A percentile compares a stretch with the other conserved stretches of the same genome.
phyloP scores from a whole-genome alignment of 331 rosid species.

The Rosa hybrid region DNA sequence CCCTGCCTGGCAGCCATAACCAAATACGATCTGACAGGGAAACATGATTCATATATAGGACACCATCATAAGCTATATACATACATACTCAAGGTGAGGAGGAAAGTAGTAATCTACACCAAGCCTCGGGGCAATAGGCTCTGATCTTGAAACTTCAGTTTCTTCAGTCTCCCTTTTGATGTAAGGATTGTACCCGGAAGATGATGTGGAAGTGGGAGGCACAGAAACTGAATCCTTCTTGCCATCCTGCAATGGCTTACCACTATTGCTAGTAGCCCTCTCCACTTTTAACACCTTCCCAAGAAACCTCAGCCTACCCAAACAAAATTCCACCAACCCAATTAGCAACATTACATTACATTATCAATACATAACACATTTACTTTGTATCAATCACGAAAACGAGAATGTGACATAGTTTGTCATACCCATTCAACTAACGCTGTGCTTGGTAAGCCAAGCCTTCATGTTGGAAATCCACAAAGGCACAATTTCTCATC shows the following conservation, averaged over 20 bases:
- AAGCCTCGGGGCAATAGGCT: slow-evolving; percentile 83
- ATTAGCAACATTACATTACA: not conserved
- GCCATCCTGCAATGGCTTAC: slow-evolving; percentile 38
- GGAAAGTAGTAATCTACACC: slow-evolving; percentile 94
- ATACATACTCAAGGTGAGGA: slow-evolving; percentile 73
- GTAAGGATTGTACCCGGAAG: slow-evolving; percentile 28
- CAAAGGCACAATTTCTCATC: slow-evolving; percentile 77
- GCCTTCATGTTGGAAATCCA: slow-evolving; percentile 64
- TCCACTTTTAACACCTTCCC: slow-evolving; percentile 76
- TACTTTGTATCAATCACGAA: not conserved
- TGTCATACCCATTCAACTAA: slow-evolving; percentile 68
- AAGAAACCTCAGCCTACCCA: slow-evolving; percentile 72
- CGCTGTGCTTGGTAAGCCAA: slow-evolving; percentile 72
- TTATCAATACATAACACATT: not conserved
- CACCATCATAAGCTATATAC: slow-evolving; percentile 12
- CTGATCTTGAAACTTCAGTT: slow-evolving; percentile 42
- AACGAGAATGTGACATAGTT: not conserved
- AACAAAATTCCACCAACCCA: not conserved
- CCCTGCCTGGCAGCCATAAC: too few species aligned
- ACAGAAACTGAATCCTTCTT: slow-evolving; percentile 43
- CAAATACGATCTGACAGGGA: too few species aligned
- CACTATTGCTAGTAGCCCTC: slow-evolving; percentile 39
- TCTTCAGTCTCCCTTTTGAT: slow-evolving; percentile 28
- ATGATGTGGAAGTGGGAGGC: slow-evolving; percentile 30
- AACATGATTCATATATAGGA: not conserved